Evolutionary conservation across 2,329 filamentous ascomycete species (phyloP), one percentile per base, ranked within the genome.

Genomic region (Arachnomyces sp.): DNA sequence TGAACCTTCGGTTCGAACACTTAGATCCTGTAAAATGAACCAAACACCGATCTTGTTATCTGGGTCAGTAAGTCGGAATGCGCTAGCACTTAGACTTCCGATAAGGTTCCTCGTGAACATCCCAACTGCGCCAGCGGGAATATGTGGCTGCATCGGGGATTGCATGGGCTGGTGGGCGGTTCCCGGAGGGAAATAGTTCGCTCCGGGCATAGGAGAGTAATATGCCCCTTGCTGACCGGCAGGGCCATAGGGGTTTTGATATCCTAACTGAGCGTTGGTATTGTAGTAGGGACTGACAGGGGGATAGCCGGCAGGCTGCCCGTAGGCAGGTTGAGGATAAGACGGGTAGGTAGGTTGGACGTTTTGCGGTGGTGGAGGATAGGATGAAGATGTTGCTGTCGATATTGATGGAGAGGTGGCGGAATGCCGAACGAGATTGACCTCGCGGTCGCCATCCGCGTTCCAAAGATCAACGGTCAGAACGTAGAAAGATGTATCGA

Each of bases 41-140:
- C 90, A 98, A 48, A 95, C 88, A 2, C 90, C 90, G 37, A 86
- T 79, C 59, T 86, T 85, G 49, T 86, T 82, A 12, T 84, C 71
- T 1, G 80, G 77, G 51, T 96, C 89, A 2, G 78, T 81, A 39
- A 96, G 73, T 25, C 83, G 79, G 57, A 89, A 90, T 2, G 90
- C 90, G 55, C 89, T 95, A 25, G 89, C 88, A 4, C 86, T 82
- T 38, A 95, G 71, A 60, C 86, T 94, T 2, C 92, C 92, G 48
- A 98, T 96, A 7, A 98, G 75, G 56, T 96, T 98, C 38, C 90
- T 74, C 0, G 89, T 95, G 58, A 90, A 95, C 86, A 94, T 93
- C 41, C 86, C 86, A 29, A 80, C 80, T 1, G 82, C 80, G 44
- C 61, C 74, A 44, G 65, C 63, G 8, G 59, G 56, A 50, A 62